Evolutionary conservation across 2,329 filamentous ascomycete genomes (phyloP).

Genomic region (Penicillium sp.): DNA sequence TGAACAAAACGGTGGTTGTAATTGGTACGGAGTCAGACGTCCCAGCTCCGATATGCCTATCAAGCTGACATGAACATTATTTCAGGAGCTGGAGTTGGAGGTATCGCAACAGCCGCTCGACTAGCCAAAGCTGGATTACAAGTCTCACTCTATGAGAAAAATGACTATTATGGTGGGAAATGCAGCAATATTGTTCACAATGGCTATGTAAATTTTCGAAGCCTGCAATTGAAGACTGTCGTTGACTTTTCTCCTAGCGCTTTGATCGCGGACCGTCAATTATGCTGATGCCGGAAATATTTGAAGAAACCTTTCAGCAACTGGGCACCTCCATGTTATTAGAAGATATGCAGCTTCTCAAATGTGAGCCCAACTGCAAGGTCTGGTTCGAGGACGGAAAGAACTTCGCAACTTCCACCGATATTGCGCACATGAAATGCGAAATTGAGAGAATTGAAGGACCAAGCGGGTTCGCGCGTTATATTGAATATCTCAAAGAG

Average conservation of each 20-base stretch:
- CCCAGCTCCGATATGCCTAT: neutral
- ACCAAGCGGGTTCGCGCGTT: neutral
- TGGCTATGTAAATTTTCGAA: neutral
- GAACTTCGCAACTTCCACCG: constrained; percentile 2
- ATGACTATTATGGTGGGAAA: neutral
- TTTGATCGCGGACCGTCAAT: constrained; percentile 9
- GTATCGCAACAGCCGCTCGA: neutral
- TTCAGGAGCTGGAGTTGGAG: neutral
- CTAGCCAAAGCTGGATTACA: neutral
- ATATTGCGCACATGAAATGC: neutral
- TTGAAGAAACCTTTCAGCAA: constrained; percentile 7
- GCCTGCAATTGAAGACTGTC: neutral
- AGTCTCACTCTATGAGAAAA: neutral
- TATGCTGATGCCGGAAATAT: constrained; percentile 8
- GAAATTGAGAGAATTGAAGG: neutral
- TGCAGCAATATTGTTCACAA: neutral
- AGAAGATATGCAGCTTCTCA: constrained; percentile 1
- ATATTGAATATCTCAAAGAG: neutral
- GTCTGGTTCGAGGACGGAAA: constrained; percentile 5
- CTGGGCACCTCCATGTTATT: constrained; percentile 1
- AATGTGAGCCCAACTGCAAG: constrained; percentile 9
- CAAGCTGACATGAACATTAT: neutral
- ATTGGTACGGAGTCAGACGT: neutral
- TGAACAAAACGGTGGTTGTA: neutral
- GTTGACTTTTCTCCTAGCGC: neutral